Evolutionary conservation across 257 asterid genomes (phyloP).

Genomic region (Capsicum pubescens): DNA sequence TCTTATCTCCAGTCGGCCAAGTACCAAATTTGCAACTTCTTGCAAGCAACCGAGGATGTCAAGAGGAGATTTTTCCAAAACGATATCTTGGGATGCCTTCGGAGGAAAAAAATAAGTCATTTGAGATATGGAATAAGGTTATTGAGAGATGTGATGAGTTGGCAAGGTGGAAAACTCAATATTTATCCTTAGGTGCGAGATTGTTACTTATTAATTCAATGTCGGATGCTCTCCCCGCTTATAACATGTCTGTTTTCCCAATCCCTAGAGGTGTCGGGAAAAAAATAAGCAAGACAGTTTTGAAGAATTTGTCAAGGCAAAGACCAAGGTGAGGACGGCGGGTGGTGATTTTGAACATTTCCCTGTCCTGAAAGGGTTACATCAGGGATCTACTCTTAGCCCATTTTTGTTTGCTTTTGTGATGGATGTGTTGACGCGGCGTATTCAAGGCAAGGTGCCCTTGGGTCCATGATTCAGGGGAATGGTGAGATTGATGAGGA

Average conservation of each 20-base stretch:
- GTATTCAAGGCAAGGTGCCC: no score
- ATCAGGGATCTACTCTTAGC: no score
- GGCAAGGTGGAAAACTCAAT: not conserved
- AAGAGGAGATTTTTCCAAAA: not conserved
- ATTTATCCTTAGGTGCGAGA: not conserved
- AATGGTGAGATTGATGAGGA: no score
- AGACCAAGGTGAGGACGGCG: no score
- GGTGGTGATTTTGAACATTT: no score
- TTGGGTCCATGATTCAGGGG: no score
- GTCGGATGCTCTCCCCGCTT: not conserved
- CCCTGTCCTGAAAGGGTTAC: no score
- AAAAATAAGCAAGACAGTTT: not conserved
- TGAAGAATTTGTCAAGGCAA: not conserved
- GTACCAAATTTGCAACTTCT: constrained; percentile 4
- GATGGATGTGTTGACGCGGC: no score
- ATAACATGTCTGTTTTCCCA: not conserved
- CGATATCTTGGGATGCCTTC: not conserved
- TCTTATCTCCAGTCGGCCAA: not conserved
- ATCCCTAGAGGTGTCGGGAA: not conserved
- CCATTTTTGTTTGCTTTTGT: no score
- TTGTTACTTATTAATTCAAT: not conserved
- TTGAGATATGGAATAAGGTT: not conserved
- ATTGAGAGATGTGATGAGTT: not conserved
- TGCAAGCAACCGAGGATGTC: constrained; percentile 5
- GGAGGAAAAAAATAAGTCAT: not conserved